Evolutionary conservation across 2,329 filamentous ascomycete species (phyloP), one percentile per base, ranked within the genome.

Genomic region (Xylaria sp.): DNA sequence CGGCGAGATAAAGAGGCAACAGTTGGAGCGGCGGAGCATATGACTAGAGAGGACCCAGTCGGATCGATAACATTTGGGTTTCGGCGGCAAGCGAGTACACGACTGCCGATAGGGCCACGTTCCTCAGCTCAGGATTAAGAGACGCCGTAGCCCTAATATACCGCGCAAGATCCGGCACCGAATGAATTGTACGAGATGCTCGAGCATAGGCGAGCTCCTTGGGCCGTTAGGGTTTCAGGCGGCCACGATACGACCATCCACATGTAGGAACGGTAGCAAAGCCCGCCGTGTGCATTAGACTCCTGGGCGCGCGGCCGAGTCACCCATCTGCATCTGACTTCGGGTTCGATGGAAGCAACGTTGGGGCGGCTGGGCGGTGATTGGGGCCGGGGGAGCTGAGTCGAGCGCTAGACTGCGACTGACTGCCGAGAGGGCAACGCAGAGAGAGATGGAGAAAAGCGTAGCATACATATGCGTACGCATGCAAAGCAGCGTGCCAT

Each of bases 101-200:
- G 37, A 17, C 17, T 2, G 15, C 31, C 37, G 27, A 61, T 61
- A 48, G 43, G 47, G 54, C 62, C 62, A 64, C 62, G 62, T 64
- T 64, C 43, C 15, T 53, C 27, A 35, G 55, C 43, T 25, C 43
- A 46, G 38, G 15, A 48, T 43, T 10, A 38, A 19, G 23, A 41
- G 31, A 57, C n/a, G 46, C 21, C 41, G 35, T 54, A 29, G 25
- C 25, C 10, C 19, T 40, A 43, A 55, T 58, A 58, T 58, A 61
- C 29, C 29, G 54, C 58, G 54, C 58, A 43, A 48, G 54, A 55
- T 54, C 44, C 57, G 62, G 54, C 51, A 55, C 49, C 15, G 47
- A 19, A 33, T 37, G 25, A 62, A 52, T 57, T 23, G 13, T 40
- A 41, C 35, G 37, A 38, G 40, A 38, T 29, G 19, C 17, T 13